A percentile compares a stretch with the other conserved stretches of the same genome.
Conservation (phyloP, 208 protist species). For the Trichomonas vaginalis region DNA sequence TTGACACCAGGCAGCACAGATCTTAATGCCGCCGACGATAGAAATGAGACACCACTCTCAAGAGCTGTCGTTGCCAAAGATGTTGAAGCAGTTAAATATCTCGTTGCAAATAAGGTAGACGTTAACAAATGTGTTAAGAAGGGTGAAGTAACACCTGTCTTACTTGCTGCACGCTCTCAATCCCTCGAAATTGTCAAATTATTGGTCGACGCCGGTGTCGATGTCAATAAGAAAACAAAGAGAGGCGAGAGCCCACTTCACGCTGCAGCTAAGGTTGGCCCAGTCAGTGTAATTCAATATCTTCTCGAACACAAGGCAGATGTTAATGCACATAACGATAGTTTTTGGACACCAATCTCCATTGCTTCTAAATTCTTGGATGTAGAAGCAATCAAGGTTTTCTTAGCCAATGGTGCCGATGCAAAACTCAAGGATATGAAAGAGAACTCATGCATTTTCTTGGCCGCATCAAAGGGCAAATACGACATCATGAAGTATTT, state of each 20-base stretch:
- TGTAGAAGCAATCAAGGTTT: not conserved
- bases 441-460: not conserved
- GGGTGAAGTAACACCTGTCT: not conserved
- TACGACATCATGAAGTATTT: not conserved
- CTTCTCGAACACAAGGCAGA: not conserved
- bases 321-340: not conserved
- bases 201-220: not conserved
- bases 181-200: not conserved
- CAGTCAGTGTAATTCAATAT: not conserved
- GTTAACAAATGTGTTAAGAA: not conserved
- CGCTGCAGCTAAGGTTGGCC: not conserved
- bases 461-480: not conserved
- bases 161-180: not conserved
- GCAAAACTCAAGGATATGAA: not conserved
- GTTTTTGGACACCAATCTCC: not conserved
- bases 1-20: not conserved
- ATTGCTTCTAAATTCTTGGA: not conserved
- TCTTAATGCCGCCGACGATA: not conserved
- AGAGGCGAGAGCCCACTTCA: not conserved
- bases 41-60: not conserved
- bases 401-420: not conserved
- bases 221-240: not conserved
- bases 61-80: not conserved
- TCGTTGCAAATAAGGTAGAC: not conserved
- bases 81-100: not conserved